A percentile compares a stretch with the other conserved stretches of the same genome.
Evolutionary conservation across 768 basidiomycete genomes (phyloP).

Genomic region (Boletus subcaerulescens): DNA sequence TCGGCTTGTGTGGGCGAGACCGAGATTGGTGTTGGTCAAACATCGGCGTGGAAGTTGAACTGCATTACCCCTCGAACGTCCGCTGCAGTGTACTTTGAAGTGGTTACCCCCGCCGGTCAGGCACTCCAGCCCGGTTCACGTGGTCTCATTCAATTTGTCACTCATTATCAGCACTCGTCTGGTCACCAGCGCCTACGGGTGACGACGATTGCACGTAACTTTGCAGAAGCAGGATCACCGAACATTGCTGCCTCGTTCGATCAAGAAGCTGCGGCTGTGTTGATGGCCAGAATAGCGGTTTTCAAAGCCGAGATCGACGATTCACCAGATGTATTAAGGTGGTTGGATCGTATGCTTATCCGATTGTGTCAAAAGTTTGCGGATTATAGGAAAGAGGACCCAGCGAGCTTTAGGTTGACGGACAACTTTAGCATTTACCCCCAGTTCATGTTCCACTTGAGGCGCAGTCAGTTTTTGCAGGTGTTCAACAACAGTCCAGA

Average conservation of each 20-base stretch:
- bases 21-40: slow-evolving; percentile 98
- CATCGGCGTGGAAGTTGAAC: slow-evolving; percentile 98
- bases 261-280: slow-evolving; percentile 94
- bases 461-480: slow-evolving; percentile 96
- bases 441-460: slow-evolving; percentile 99
- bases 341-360: slow-evolving; percentile 99
- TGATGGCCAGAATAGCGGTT: slow-evolving; percentile 98
- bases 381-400: slow-evolving; percentile 97
- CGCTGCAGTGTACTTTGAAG: slow-evolving; percentile 94
- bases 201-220: slow-evolving; percentile 97
- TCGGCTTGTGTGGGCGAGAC: slow-evolving; percentile 97
- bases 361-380: slow-evolving; percentile 99
- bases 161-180: slow-evolving; percentile 96
- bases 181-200: slow-evolving; percentile 95
- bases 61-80: slow-evolving; percentile 84
- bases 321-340: slow-evolving; percentile 91
- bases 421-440: slow-evolving; percentile 99
- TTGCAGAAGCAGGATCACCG: slow-evolving; percentile 95
- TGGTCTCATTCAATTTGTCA: slow-evolving; percentile 96
- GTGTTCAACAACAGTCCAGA: slow-evolving; percentile 99
- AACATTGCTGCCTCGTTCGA: slow-evolving; percentile 93
- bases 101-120: slow-evolving; percentile 95
- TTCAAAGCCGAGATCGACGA: slow-evolving; percentile 99
- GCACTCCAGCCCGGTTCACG: slow-evolving; percentile 85
- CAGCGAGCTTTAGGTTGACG: slow-evolving; percentile 84